Evolutionary conservation across 1,284 basidiomycete species (phyloP), one percentile per base, ranked within the genome.

Genomic region (Mycena citricolor): DNA sequence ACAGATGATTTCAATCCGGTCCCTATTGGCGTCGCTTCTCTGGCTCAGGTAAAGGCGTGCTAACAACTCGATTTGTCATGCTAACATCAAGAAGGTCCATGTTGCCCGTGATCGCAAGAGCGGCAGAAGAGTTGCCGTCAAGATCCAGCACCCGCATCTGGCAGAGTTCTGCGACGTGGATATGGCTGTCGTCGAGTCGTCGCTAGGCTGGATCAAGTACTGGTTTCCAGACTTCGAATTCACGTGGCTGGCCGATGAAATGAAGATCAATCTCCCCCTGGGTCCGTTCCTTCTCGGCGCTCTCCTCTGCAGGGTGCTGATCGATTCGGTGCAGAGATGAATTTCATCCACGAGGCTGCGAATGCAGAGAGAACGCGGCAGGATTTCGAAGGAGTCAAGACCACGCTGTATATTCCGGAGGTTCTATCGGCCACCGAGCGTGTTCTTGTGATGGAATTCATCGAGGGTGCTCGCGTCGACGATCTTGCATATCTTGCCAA

Each of bases 71-170:
- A 5, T 93, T 97, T 8, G 94, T 94, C 4, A 94, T 85, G 59
- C 69, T 99, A 24, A 95, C 95, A 10, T 21, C 30, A 17, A 2
- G 16, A 19, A 99, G 65, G 97, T 99, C 5, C 97, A 99, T 66
- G 78, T 86, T 14, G 97, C 87, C 0, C 74, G 70, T 6, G 83
- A 93, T 54, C 78, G 80, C 38, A 70, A 78, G 33, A 82, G 85
- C 2, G 86, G 89, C 1, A 74, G 76, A 57, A 67, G 72, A 32
- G 92, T 95, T n/a, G 97, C 97, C 10, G 86, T 99, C 47, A 99
- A 99, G 81, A 64, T 99, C 33, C 95, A 99, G 75, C 97, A 99
- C 64, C 94, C 97, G 4, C 89, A 90, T 62, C 74, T 99, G 4
- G 83, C 87, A 35, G 94, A 97, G 60, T 99, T 97, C 63, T 91